These are phyloP conservation scores for Elongisporangium prolatum DNA, from an alignment of 352 stramenopile species.

Conservation along the genomic window DNA sequence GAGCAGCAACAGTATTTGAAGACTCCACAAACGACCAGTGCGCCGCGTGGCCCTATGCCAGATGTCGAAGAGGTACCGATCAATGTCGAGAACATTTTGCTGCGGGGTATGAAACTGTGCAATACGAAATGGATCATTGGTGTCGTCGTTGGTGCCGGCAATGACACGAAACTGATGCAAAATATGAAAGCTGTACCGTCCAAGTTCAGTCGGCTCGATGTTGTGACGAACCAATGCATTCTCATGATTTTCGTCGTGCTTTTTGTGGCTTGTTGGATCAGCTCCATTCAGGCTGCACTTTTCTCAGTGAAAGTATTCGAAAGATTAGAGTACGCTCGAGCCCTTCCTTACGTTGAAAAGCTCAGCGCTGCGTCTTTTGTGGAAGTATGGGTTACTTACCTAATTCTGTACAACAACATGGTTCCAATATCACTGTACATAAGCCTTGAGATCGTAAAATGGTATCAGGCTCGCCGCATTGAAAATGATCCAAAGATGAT, in stretches of 20 bases:
- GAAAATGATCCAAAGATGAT: slow-evolving; percentile 76
- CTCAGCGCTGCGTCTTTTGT: slow-evolving; percentile 37
- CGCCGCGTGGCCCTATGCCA: neutral
- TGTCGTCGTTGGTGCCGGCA: slow-evolving; percentile 73
- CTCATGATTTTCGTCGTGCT: slow-evolving; percentile 81
- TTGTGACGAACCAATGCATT: slow-evolving; percentile 76
- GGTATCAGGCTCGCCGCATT: slow-evolving; percentile 92
- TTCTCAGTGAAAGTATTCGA: slow-evolving; percentile 38
- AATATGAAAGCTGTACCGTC: slow-evolving; percentile 86
- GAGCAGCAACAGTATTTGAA: slow-evolving; percentile 3
- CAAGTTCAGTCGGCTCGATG: slow-evolving; percentile 81
- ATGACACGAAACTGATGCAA: slow-evolving; percentile 78
- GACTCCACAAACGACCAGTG: neutral
- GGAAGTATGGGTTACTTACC: slow-evolving; percentile 69
- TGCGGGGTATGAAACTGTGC: slow-evolving; percentile 80
- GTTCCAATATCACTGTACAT: slow-evolving; percentile 98
- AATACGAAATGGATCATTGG: slow-evolving; percentile 82
- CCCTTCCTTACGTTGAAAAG: slow-evolving; percentile 25
- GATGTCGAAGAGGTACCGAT: slow-evolving; percentile 62
- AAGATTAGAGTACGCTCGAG: slow-evolving; percentile 8
- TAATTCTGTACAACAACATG: slow-evolving; percentile 89
- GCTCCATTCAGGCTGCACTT: slow-evolving; percentile 45
- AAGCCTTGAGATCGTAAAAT: slow-evolving; percentile 94
- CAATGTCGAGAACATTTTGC: slow-evolving; percentile 73
- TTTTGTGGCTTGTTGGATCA: slow-evolving; percentile 66